Percentiles rank a stretch among this genome's conserved stretches.
Conservation (phyloP, 495 filamentous ascomycete species). For the Antarctomyces pellizariae region DNA sequence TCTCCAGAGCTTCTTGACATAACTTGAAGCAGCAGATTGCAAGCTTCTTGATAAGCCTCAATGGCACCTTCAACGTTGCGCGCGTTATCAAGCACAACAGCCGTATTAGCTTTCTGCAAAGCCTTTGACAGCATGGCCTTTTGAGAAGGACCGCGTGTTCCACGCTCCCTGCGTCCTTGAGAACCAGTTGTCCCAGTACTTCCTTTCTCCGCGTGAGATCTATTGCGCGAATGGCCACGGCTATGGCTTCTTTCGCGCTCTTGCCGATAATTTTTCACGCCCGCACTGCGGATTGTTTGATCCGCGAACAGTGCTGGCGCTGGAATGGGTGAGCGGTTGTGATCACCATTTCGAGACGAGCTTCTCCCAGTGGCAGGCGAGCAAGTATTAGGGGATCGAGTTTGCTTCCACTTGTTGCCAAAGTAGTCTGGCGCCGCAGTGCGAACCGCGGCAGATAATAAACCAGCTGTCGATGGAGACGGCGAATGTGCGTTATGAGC, state of each 20-base stretch:
- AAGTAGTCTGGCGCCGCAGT: slow-evolving; percentile 15
- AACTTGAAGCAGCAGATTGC: slow-evolving; percentile 62
- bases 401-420: slow-evolving; percentile 12
- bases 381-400: slow-evolving; percentile 3
- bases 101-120: slow-evolving; percentile 82
- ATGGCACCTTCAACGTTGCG: slow-evolving; percentile 85
- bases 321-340: slow-evolving; percentile 11
- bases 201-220: slow-evolving; percentile 20
- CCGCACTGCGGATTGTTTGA: not conserved
- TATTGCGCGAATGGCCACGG: slow-evolving; percentile 23
- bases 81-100: slow-evolving; percentile 82
- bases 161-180: slow-evolving; percentile 4
- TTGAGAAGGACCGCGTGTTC: slow-evolving; percentile 32
- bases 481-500: slow-evolving; percentile 6
- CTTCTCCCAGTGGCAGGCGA: no score
- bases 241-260: slow-evolving; percentile 4
- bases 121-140: slow-evolving; percentile 87
- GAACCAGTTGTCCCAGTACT: slow-evolving; percentile 14
- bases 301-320: slow-evolving; percentile 9
- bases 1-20: slow-evolving; percentile 58
- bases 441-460: slow-evolving; percentile 14
- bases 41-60: slow-evolving; percentile 78
- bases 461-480: slow-evolving; percentile 15
- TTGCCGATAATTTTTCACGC: not conserved
- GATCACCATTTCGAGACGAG: slow-evolving; percentile 4